Evolutionary conservation across 495 filamentous ascomycete species (phyloP).

Genomic region (Penicillium fimorum): DNA sequence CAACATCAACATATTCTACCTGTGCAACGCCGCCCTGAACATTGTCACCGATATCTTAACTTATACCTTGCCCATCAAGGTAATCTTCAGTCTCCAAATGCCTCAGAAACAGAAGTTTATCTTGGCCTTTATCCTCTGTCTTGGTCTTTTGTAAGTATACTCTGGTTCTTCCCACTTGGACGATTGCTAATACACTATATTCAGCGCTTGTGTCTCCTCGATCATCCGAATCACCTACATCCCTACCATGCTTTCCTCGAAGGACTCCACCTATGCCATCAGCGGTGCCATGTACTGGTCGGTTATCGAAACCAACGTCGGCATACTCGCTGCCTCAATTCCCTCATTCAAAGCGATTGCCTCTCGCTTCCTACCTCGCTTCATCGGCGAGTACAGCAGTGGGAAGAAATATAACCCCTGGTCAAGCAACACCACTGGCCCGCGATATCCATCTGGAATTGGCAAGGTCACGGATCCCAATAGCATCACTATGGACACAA

Average conservation of each 20-base stretch:
- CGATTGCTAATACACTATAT: neutral
- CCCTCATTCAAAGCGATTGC: constrained; percentile 45
- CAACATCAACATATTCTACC: constrained; percentile 46
- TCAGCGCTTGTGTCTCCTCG: constrained; percentile 42
- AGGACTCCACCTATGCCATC: constrained; percentile 40
- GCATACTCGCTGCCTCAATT: constrained; percentile 41
- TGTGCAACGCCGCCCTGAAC: constrained; percentile 48
- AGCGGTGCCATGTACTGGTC: constrained; percentile 48
- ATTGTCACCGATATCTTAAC: constrained; percentile 54
- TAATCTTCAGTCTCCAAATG: constrained; percentile 37
- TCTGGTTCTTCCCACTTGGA: neutral
- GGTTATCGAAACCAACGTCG: constrained; percentile 45
- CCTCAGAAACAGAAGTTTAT: constrained; percentile 39
- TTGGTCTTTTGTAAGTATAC: constrained; percentile 41
- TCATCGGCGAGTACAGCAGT: constrained; percentile 41
- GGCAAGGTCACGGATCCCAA: constrained; percentile 29
- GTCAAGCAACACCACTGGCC: constrained; percentile 21
- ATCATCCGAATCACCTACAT: constrained; percentile 46
- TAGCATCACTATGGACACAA: constrained; percentile 20
- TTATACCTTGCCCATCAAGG: constrained; percentile 46
- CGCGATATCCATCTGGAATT: constrained; percentile 32
- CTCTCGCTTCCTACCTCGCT: constrained; percentile 39
- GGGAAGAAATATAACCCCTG: constrained; percentile 31
- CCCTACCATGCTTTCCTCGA: constrained; percentile 36
- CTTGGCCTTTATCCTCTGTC: constrained; percentile 35